Conservation (phyloP, 306 rosid genomes). For the Ziziphus jujuba region DNA sequence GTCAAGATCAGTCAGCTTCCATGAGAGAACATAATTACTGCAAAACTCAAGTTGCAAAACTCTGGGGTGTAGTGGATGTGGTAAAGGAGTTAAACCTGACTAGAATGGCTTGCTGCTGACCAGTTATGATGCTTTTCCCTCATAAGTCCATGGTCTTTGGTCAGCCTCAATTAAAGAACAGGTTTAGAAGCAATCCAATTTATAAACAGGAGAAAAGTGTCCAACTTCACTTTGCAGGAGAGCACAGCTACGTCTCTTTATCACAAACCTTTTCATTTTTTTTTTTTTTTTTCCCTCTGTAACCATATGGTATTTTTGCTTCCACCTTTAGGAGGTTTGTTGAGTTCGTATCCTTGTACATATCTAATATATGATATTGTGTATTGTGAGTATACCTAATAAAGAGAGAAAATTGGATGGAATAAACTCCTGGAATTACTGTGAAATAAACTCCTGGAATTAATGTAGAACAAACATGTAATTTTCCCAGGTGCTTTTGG, state of each 20-base stretch:
- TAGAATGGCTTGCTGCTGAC: slow-evolving; percentile 27
- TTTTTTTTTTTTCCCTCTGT: slow-evolving; percentile 10
- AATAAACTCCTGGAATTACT: slow-evolving; percentile 28
- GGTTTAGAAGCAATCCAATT: slow-evolving; percentile 7
- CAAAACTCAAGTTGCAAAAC: background rate
- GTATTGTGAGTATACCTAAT: slow-evolving; percentile 27
- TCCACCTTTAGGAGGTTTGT: slow-evolving; percentile 33
- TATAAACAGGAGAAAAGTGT: slow-evolving; percentile 3
- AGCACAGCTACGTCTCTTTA: slow-evolving; percentile 30
- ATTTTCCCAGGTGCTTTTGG: slow-evolving; percentile 11
- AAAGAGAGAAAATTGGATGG: slow-evolving; percentile 35
- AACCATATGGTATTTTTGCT: slow-evolving; percentile 36
- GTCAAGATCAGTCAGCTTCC: slow-evolving; percentile 65
- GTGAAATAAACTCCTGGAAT: too few relatives aligned
- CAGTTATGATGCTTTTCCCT: slow-evolving; percentile 20
- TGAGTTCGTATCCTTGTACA: slow-evolving; percentile 40
- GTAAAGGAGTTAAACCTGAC: slow-evolving; percentile 24
- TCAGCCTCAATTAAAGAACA: slow-evolving; percentile 30
- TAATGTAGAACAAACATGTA: slow-evolving; percentile 24
- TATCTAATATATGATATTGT: slow-evolving; percentile 35
- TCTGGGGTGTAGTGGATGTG: background rate
- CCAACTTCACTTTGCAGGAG: slow-evolving; percentile 22
- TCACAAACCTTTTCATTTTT: slow-evolving; percentile 17
- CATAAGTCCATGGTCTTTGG: slow-evolving; percentile 20
- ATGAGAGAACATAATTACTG: slow-evolving; percentile 52